Percentiles rank a stretch among this genome's conserved stretches.
These are phyloP conservation scores for Fusarium sp. DNA, from an alignment of 2,329 filamentous ascomycete species.

Conservation along the genomic window DNA sequence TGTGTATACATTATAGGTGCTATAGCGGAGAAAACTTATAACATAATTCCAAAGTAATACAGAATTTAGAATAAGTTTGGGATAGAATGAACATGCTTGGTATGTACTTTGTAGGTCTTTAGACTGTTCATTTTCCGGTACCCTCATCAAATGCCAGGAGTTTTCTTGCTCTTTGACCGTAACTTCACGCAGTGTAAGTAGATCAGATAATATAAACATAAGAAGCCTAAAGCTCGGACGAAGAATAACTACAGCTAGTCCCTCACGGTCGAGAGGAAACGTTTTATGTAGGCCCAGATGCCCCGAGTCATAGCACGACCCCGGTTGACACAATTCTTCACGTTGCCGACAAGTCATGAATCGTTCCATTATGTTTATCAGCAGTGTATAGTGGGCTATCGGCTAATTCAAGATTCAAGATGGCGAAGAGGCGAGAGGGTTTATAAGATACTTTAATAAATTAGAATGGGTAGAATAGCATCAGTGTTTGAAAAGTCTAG, in stretches of 20 bases:
- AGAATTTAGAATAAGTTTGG: background rate
- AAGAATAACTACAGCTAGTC: background rate
- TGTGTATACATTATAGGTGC: background rate
- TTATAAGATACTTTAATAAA: background rate
- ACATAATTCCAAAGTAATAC: background rate
- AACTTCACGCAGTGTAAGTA: background rate
- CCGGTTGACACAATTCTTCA: background rate
- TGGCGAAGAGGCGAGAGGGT: conserved; percentile 14
- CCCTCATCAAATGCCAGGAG: background rate
- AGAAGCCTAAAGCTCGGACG: background rate
- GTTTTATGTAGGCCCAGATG: background rate
- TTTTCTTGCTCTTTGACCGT: background rate
- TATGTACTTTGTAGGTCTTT: background rate
- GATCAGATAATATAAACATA: background rate
- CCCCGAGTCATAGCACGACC: background rate
- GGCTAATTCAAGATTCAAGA: background rate
- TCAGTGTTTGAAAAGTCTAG: background rate
- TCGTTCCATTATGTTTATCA: conserved; percentile 19
- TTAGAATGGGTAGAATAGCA: background rate
- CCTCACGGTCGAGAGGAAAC: conserved; percentile 12
- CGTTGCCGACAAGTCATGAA: conserved; percentile 1
- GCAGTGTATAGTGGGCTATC: background rate
- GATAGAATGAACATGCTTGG: background rate
- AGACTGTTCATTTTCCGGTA: background rate
- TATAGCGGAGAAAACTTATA: background rate